Percentiles rank a stretch among this genome's conserved stretches.
Conservation (phyloP, 257 asterid species). For the Primulina huaijiensis region DNA sequence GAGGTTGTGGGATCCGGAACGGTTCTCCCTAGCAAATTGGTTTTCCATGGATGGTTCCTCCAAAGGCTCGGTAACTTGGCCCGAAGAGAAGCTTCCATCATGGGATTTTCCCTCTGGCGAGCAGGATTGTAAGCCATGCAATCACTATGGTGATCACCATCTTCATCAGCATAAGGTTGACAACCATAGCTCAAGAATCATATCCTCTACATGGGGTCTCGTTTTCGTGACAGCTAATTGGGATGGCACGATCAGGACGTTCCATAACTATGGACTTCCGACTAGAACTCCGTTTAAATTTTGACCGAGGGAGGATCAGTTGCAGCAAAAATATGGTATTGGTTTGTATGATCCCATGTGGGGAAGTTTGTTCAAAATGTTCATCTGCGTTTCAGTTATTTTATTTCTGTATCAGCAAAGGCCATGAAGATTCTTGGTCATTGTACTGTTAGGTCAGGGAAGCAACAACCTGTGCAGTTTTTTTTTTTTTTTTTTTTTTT, state of each 20-base stretch:
- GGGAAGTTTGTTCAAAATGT: neutral
- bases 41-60: slow-evolving; percentile 55
- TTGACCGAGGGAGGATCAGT: neutral
- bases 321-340: neutral
- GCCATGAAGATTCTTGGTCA: neutral
- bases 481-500: neutral
- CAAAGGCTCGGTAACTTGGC: slow-evolving; percentile 66
- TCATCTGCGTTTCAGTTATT: neutral
- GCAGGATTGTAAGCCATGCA: slow-evolving; percentile 10
- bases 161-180: slow-evolving; percentile 24
- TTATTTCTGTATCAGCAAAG: neutral
- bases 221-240: slow-evolving; percentile 61
- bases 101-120: slow-evolving; percentile 27
- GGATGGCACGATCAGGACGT: slow-evolving; percentile 74
- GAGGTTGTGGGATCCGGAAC: slow-evolving; percentile 40
- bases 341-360: neutral
- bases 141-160: slow-evolving; percentile 3
- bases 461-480: slow-evolving; percentile 21
- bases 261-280: slow-evolving; percentile 76
- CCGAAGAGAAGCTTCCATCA: slow-evolving; percentile 75
- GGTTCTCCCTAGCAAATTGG: slow-evolving; percentile 68
- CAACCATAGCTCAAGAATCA: slow-evolving; percentile 6
- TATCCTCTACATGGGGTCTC: slow-evolving; percentile 56
- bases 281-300: slow-evolving; percentile 16
- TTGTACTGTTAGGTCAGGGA: neutral